Base-by-base conservation (phyloP, 2,329 filamentous ascomycete species). In the Talaromyces sp. region DNA sequence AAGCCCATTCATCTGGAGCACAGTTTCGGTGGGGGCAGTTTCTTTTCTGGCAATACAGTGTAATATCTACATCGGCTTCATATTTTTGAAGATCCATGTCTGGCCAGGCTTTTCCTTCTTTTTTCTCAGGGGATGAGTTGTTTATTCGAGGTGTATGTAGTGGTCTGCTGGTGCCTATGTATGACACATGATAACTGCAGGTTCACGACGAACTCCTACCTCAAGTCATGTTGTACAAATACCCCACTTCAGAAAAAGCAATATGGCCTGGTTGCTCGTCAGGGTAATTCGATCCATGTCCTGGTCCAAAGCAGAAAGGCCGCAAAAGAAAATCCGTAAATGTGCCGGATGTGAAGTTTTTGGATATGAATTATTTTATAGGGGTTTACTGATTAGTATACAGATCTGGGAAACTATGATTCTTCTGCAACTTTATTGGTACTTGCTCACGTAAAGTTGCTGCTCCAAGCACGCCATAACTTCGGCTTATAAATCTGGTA, bases 391-490 rank as follows among this genome's bases (percentile, higher is more conserved):
- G 49, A 54, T 54, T 54, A 54, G 8, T 54, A 54, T 54, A 19
- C 27, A 52, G 3, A 1, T 19, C n/a, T 15, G 9, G 15, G 22
- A 22, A 15, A 10, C 10, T 54, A 35, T 13, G 15, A n/a, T 17
- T 19, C 13, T 41, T 13, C 22, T 27, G 45, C 59, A 52, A 61
- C 49, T 11, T 35, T 6, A 62, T 37, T 62, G 47, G 60, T 25
- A 17, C 39, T 8, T 54, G 25, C 47, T 62, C 50, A 31, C 60
- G 60, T 10, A 37, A 35, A 50, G 8, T 6, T 15, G 19, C 35
- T 19, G 11, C 22, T 17, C 35, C 35, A 31, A 62, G 60, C 60
- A 62, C 60, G 60, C 47, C 59, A 62, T 62, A 43, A 17, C 4
- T 19, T 9, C 47, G 11, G 22, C 13, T 56, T 56, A 56, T 56